phyloP scores from a whole-genome alignment of 257 asterid genomes.

The Nicotiana otophora region DNA sequence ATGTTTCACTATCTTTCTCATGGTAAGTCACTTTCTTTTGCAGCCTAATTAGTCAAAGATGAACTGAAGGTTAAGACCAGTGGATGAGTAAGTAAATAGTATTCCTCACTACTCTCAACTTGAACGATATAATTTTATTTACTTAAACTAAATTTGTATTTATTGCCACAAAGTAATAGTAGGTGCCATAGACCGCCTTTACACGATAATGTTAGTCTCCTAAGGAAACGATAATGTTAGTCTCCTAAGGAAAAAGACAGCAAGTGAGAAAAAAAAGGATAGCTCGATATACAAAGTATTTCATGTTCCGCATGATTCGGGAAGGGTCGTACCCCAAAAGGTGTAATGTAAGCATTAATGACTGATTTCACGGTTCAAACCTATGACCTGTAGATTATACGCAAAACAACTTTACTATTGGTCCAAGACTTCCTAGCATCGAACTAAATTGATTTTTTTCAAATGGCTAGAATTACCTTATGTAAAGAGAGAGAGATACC shows the following conservation, averaged over 20 bases:
- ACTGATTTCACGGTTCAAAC: too few relatives aligned
- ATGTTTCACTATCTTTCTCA: not conserved
- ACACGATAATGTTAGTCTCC: too few relatives aligned
- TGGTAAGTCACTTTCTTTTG: not conserved
- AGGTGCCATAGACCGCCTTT: not conserved
- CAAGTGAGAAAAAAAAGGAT: not conserved
- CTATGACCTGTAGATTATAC: rapidly evolving
- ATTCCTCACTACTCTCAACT: not conserved
- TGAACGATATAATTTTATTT: too few relatives aligned
- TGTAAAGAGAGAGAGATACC: not conserved
- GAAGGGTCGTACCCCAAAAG: too few relatives aligned
- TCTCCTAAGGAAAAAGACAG: not conserved
- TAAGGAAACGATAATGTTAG: too few relatives aligned
- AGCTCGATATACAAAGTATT: too few relatives aligned
- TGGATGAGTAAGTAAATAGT: not conserved
- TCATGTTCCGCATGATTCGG: too few relatives aligned
- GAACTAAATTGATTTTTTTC: not conserved
- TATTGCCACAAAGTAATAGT: not conserved
- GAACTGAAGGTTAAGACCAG: not conserved
- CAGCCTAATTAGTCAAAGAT: not conserved
- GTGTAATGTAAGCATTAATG: too few relatives aligned
- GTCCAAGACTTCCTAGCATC: rapidly evolving
- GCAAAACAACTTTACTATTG: too few relatives aligned
- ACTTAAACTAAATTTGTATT: not conserved
- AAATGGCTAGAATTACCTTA: not conserved